Base-by-base conservation (phyloP, 2,329 filamentous ascomycete genomes). In the Colletotrichum brevisporum region DNA sequence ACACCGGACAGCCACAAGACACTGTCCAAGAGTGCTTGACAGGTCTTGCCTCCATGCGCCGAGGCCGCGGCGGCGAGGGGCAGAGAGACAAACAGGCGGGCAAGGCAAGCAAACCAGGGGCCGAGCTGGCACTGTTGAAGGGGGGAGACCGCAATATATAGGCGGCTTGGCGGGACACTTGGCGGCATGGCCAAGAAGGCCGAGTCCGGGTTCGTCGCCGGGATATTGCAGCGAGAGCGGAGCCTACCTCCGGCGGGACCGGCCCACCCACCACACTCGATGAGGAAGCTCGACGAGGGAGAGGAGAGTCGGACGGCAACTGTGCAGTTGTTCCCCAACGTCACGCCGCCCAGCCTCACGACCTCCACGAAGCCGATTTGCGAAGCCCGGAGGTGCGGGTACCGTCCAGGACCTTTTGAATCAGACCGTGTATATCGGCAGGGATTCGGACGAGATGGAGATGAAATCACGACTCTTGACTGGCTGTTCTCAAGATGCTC, bases 21-120 rank as follows among this genome's bases (percentile, higher is more conserved):
- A 5, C 27, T 6, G 27, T 31, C 50, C 62, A 66, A 61, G 50
- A 66, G 18, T 62, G 57, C 63, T 66, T 66, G 57, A 66, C 12
- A 21, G n/a, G 63, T 50, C 63, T 66, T 66, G 63, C 57, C 56
- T 62, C 50, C 39, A 36, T 66, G 56, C 57, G 57, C 57, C 57
- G 50, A 53, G 27, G 50, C n/a, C 12, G 41, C 48, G 63, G 41
- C 39, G 12, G 13, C 5, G 13, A 13, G 13, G 36, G 9, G 8
- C 36, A 39, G 36, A 39, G 36, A 39, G 9, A 13, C 36, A 8
- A 13, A 39, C 27, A 31, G 10, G 27, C 27, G 10, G 5, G 27
- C 5, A 8, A 31, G 6, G 27, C 9, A 48, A 24, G 31, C 31
- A 24, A 24, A 55, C 8, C 12, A 56, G 15, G 2, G 3, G 31